A percentile compares a stretch with the other conserved stretches of the same genome.
Evolutionary conservation across 2,329 filamentous ascomycete genomes (phyloP).

Genomic region (Sclerotinia nivalis): DNA sequence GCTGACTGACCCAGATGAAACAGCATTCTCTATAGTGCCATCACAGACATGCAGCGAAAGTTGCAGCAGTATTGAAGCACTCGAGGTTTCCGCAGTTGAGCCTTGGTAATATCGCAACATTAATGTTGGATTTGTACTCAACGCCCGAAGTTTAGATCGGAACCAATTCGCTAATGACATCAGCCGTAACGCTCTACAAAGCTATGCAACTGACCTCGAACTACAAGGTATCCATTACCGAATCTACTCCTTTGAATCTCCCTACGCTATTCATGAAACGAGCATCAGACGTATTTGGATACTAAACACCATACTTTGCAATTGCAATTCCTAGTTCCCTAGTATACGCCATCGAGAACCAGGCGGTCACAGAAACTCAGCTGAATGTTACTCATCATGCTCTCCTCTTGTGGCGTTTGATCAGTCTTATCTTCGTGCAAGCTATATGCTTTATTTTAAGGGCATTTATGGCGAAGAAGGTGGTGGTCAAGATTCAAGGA

Average conservation of each 20-base stretch:
- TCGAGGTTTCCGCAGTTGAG: constrained; percentile 40
- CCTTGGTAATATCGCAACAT: constrained; percentile 24
- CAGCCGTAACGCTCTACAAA: neutral
- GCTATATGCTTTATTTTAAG: neutral
- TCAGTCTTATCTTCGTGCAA: neutral
- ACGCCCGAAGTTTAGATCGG: neutral
- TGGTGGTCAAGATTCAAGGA: neutral
- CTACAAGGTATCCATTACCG: neutral
- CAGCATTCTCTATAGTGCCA: neutral
- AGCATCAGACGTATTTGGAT: neutral
- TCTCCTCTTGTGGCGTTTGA: neutral
- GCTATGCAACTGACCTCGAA: neutral
- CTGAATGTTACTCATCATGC: neutral
- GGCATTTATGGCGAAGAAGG: neutral
- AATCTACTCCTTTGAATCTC: neutral
- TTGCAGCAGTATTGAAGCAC: constrained; percentile 36
- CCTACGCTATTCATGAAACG: neutral
- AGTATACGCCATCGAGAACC: neutral
- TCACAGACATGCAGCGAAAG: constrained; percentile 19
- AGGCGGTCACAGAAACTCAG: neutral
- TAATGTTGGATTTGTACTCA: constrained; percentile 28
- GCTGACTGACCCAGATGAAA: neutral
- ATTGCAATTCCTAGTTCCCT: too few relatives aligned
- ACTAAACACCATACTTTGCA: neutral
- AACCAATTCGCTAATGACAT: neutral